These are phyloP conservation scores for Silene coronaria DNA, from an alignment of 179 eudicot genomes.

Conservation along the genomic window DNA sequence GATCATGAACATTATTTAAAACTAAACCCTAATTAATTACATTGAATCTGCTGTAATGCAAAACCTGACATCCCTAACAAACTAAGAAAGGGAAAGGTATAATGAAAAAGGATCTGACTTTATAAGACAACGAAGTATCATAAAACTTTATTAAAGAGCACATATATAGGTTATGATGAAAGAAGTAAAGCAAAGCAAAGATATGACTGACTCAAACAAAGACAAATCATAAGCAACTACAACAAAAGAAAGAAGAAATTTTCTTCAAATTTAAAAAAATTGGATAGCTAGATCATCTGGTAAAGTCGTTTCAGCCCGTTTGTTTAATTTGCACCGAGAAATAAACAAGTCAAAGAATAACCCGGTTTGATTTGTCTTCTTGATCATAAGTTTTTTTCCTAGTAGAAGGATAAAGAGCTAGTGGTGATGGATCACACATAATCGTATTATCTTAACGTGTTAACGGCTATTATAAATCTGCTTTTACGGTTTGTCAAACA, in stretches of 20 bases:
- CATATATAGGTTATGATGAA: conserved; percentile 15
- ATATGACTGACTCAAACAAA: conserved; percentile 16
- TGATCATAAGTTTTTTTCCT: background rate
- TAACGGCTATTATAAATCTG: too few species aligned
- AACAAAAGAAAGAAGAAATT: background rate
- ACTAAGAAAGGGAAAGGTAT: conserved; percentile 14
- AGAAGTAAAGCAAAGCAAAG: conserved; percentile 9
- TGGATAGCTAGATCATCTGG: background rate
- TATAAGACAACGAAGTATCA: conserved; percentile 10
- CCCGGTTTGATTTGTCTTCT: background rate
- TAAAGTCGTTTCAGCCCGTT: background rate
- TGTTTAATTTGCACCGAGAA: background rate
- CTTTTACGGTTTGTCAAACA: too few species aligned
- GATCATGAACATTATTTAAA: background rate
- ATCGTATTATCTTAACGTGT: too few species aligned
- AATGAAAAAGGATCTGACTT: conserved; percentile 21
- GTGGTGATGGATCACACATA: conserved; percentile 23
- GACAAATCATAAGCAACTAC: background rate
- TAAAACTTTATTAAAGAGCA: conserved; percentile 15
- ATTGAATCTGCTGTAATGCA: background rate
- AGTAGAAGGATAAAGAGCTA: background rate
- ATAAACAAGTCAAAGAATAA: too few species aligned
- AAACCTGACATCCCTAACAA: conserved; percentile 23
- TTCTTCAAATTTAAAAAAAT: background rate
- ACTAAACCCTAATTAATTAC: conserved; percentile 9